Base-by-base conservation (phyloP, 1,139 yeast species). In the Hyphopichia wangnamkhiaoensis region DNA sequence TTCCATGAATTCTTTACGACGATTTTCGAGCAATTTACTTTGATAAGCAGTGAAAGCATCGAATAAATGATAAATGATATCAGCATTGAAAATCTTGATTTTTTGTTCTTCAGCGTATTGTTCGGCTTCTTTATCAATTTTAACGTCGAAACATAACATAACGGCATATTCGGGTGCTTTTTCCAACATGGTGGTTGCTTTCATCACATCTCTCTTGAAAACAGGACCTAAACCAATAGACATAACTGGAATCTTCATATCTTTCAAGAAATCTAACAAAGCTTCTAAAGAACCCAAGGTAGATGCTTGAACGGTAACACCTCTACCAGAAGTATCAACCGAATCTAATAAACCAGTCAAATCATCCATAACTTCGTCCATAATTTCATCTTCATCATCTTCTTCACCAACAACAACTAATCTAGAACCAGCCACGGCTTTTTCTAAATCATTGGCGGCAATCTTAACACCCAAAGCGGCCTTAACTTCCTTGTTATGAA, bases 291-390 rank as follows among this genome's bases (percentile, higher is more conserved):
- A 91, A 76, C 98, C 99, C 60, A 93, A 79, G 16, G 98, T 94
- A 9, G 97, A 90, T 0, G 98, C 98, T 71, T 94, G 99, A 33
- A 94, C 99, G 54, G 91, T 90, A 40, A 94, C 98, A 78, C 98
- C 99, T 59, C 78, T 81, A 56, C 98, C 98, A 34, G 91, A 78
- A 48, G 86, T 82, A 65, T 94, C 98, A 45, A 93, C 97, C 44
- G 95, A 87, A 63, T 90, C 98, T 56, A 93, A 75, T 53, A 93
- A 75, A 35, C 96, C 97, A 31, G 98, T 90, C 63, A 93, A 77
- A 65, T 93, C 99, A 57, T 93, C 97, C 98, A 94, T 94, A 44
- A 93, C 97, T 50, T 93, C 98, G 62, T 93, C 98, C 95, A 88
- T 87, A 53, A 93, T 61, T 43, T 93, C 98, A 43, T 94, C 98